Conservation (phyloP, 352 stramenopile genomes). For the Globisporangium camurandrum region DNA sequence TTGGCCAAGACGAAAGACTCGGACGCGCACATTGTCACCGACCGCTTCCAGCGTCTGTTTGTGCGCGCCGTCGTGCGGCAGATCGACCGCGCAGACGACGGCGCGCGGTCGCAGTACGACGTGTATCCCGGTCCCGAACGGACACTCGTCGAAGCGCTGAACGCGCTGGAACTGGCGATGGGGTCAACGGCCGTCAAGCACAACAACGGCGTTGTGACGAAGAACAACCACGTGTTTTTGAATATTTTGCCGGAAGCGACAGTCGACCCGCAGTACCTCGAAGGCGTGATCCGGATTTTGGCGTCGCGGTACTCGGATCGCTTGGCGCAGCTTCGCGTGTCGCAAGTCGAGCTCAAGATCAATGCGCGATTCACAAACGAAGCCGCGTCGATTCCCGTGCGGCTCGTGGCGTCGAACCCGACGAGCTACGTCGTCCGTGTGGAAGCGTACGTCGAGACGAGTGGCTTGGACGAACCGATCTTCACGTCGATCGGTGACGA, state of each 20-base stretch:
- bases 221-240: slow-evolving; percentile 99
- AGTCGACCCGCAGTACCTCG: slow-evolving; percentile 94
- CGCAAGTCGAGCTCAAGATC: slow-evolving; percentile 97
- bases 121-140: slow-evolving; percentile 92
- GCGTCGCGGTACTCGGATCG: slow-evolving; percentile 84
- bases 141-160: slow-evolving; percentile 97
- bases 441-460: slow-evolving; percentile 98
- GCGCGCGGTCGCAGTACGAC: slow-evolving; percentile 82
- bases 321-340: slow-evolving; percentile 89
- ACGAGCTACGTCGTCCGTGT: slow-evolving; percentile 99
- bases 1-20: slow-evolving; percentile 89
- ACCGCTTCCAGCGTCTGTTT: slow-evolving; percentile 93
- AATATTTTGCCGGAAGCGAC: slow-evolving; percentile 95
- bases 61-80: slow-evolving; percentile 93
- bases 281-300: slow-evolving; percentile 92
- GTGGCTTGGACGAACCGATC: slow-evolving; percentile 70
- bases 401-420: slow-evolving; percentile 95
- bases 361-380: slow-evolving; percentile 90
- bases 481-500: slow-evolving; percentile 89
- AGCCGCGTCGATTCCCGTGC: slow-evolving; percentile 92
- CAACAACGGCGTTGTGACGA: slow-evolving; percentile 62
- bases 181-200: slow-evolving; percentile 83
- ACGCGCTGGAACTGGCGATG: slow-evolving; percentile 95
- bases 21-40: slow-evolving; percentile 72
- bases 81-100: slow-evolving; percentile 71